Evolutionary conservation across 257 asterid genomes (phyloP).

Genomic region (Capsicum rhomboideum): DNA sequence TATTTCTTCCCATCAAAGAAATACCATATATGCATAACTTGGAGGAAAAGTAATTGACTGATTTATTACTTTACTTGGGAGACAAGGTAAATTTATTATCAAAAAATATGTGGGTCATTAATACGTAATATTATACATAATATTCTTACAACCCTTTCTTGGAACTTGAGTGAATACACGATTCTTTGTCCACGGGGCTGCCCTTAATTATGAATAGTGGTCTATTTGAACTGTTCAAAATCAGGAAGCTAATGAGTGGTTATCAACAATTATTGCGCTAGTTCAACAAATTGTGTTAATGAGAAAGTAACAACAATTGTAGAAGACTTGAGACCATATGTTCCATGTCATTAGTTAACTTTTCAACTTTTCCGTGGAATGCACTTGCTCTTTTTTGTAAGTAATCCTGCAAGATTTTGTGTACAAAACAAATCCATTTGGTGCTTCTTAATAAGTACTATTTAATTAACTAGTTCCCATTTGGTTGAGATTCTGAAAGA

Average conservation of each 20-base stretch:
- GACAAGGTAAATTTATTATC: no score
- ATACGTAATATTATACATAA: no score
- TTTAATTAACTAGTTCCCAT: neutral
- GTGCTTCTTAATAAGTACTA: neutral
- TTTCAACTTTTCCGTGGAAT: neutral
- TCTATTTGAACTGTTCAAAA: neutral
- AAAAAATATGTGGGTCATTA: no score
- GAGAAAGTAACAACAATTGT: neutral
- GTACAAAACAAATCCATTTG: neutral
- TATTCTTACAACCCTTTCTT: no score
- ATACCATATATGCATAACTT: no score
- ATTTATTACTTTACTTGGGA: no score
- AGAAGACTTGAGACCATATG: neutral
- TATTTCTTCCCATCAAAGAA: no score
- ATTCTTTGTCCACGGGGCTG: no score
- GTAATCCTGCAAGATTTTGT: neutral
- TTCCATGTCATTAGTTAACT: neutral
- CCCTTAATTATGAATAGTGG: neutral
- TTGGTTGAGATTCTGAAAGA: neutral
- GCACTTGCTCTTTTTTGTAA: neutral
- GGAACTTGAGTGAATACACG: no score
- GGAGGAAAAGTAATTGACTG: no score
- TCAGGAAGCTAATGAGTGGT: neutral
- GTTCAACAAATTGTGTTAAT: neutral
- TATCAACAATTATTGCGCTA: neutral